phyloP scores from a whole-genome alignment of 345 rosid genomes.

The Salix exigua region DNA sequence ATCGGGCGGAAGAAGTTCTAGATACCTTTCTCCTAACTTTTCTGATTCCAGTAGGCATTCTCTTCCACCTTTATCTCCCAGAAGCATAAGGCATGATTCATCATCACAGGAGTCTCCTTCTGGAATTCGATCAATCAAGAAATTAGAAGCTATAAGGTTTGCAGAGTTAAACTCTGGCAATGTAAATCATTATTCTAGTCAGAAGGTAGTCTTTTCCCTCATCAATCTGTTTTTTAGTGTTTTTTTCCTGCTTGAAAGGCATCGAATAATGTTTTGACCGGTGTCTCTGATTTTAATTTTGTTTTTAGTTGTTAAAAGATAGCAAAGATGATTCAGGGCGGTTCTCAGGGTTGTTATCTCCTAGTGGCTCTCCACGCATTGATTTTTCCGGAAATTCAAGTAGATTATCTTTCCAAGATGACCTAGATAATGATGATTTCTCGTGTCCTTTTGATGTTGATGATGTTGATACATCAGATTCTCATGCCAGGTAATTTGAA shows the following conservation, averaged over 20 bases:
- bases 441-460: conserved; percentile 89
- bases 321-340: conserved; percentile 77
- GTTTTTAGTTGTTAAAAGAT: conserved; percentile 54
- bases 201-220: conserved; percentile 44
- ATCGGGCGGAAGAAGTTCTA: conserved; percentile 38
- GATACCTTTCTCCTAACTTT: conserved; percentile 62
- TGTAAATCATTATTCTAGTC: conserved; percentile 51
- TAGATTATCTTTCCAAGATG: conserved; percentile 79
- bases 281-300: conserved; percentile 14
- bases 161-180: conserved; percentile 62
- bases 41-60: conserved; percentile 74
- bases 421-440: conserved; percentile 71
- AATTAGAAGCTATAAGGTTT: conserved; percentile 44
- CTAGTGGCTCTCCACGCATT: conserved; percentile 73
- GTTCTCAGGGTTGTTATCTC: conserved; percentile 77
- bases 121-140: conserved; percentile 57
- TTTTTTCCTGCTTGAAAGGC: neutral
- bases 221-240: neutral
- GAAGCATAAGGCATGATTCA: conserved; percentile 58
- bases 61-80: conserved; percentile 86
- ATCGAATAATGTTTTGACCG: neutral
- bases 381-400: conserved; percentile 86
- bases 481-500: conserved; percentile 46
- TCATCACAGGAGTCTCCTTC: conserved; percentile 82
- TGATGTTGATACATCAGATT: conserved; percentile 65